Percentiles rank a stretch among this genome's conserved stretches.
These are phyloP conservation scores for Lyophyllum decastes DNA, from an alignment of 768 basidiomycete genomes.

Conservation along the genomic window DNA sequence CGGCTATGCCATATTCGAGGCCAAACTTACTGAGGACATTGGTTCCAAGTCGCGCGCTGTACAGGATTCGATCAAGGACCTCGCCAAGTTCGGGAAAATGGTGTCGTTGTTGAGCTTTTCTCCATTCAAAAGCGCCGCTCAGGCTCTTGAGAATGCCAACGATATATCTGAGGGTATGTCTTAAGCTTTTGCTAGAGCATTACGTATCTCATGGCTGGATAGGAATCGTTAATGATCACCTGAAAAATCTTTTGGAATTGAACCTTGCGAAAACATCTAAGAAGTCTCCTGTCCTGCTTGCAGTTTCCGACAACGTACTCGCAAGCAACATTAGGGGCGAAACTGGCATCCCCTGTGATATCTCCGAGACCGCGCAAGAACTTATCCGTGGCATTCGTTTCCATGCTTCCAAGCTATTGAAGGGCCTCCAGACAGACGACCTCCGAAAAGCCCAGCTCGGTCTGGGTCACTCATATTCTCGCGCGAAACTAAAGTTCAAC, in stretches of 20 bases:
- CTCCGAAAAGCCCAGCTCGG: conserved; percentile 93
- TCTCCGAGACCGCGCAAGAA: conserved; percentile 78
- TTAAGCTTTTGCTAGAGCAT: not conserved
- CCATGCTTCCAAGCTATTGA: conserved; percentile 88
- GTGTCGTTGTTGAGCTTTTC: conserved; percentile 87
- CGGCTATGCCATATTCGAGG: conserved; percentile 91
- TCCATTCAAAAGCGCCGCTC: conserved; percentile 91
- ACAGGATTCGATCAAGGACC: conserved; percentile 85
- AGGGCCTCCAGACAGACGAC: conserved; percentile 86
- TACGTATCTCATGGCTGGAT: conserved; percentile 6
- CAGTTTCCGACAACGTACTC: conserved; percentile 75
- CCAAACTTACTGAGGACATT: conserved; percentile 85
- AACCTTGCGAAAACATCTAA: conserved; percentile 80
- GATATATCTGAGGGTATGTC: conserved; percentile 85
- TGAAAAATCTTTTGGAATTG: conserved; percentile 83
- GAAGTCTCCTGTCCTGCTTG: conserved; percentile 69
- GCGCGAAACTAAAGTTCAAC: conserved; percentile 97
- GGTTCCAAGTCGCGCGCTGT: conserved; percentile 76
- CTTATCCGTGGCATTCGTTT: conserved; percentile 91
- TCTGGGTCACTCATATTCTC: conserved; percentile 95
- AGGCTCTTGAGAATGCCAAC: conserved; percentile 94
- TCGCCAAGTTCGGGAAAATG: conserved; percentile 91
- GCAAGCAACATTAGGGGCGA: conserved; percentile 77
- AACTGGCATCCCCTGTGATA: conserved; percentile 75
- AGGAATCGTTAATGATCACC: conserved; percentile 87